These are phyloP conservation scores for Caulochytrium protostelioides DNA, from an alignment of 371 early-diverging fungal species.

Conservation along the genomic window DNA sequence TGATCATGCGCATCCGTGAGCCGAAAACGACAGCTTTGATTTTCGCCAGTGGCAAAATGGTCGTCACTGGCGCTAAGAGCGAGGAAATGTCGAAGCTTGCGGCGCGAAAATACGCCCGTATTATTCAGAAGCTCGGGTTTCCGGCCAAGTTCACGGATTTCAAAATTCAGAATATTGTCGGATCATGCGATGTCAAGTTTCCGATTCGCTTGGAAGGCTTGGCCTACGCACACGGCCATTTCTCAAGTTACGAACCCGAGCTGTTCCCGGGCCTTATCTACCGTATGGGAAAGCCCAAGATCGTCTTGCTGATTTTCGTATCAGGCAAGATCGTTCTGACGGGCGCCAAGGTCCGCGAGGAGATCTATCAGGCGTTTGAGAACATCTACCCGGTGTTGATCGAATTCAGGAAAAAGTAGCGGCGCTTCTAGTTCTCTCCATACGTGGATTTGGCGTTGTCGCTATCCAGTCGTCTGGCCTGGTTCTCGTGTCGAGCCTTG, in stretches of 20 bases:
- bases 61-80: conserved; percentile 90
- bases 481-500: too few relatives aligned
- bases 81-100: conserved; percentile 95
- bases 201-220: conserved; percentile 98
- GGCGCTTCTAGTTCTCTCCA: too few relatives aligned
- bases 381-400: conserved; percentile 97
- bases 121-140: conserved; percentile 98
- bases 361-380: conserved; percentile 99
- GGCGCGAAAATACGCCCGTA: conserved; percentile 97
- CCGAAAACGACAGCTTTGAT: conserved; percentile 99
- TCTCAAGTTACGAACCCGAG: conserved; percentile 99
- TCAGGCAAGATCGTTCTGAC: conserved; percentile 99
- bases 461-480: too few relatives aligned
- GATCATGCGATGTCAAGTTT: conserved; percentile 98
- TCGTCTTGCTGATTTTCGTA: conserved; percentile 98
- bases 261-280: conserved; percentile 99
- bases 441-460: too few relatives aligned
- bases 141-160: conserved; percentile 97
- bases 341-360: conserved; percentile 96
- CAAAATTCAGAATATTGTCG: conserved; percentile 99
- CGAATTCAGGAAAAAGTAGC: conserved; percentile 52
- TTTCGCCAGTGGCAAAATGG: conserved; percentile 99
- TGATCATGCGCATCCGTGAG: conserved; percentile 99
- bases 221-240: conserved; percentile 93
- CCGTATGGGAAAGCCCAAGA: conserved; percentile 99